Percentiles rank a stretch among this genome's conserved stretches.
phyloP scores from a whole-genome alignment of 805 yeast species.

The Candida cerambycidarum region DNA sequence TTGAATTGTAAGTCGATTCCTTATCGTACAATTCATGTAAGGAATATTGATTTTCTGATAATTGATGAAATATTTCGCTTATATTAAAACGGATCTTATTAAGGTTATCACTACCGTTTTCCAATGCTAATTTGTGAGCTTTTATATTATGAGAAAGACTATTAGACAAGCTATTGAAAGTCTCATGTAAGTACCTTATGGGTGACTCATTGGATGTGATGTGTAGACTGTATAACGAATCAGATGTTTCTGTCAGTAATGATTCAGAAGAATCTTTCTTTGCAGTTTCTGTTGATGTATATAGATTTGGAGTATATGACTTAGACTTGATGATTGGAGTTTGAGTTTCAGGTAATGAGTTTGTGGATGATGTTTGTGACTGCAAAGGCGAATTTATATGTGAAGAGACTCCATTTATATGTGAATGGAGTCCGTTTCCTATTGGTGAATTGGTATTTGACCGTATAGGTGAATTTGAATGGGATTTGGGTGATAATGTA shows the following conservation, averaged over 20 bases:
- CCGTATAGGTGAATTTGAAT: neutral
- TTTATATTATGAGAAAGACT: constrained; percentile 7
- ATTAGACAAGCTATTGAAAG: neutral
- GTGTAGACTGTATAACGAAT: constrained; percentile 2
- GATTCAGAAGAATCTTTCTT: constrained; percentile 6
- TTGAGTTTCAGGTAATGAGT: too few species aligned
- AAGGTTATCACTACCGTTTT: constrained; percentile 35
- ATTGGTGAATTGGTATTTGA: too few species aligned
- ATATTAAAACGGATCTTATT: constrained; percentile 27
- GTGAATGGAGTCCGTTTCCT: too few species aligned
- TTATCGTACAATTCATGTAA: constrained; percentile 46
- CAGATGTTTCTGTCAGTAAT: constrained; percentile 11
- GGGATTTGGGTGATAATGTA: neutral
- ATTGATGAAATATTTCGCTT: constrained; percentile 28
- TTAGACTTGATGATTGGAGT: neutral
- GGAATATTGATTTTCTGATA: constrained; percentile 45
- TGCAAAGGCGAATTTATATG: too few species aligned
- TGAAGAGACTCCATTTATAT: too few species aligned
- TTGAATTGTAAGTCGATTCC: constrained; percentile 31
- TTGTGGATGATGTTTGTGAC: too few species aligned
- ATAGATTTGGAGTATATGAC: neutral
- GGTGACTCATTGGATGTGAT: constrained; percentile 9
- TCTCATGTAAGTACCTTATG: constrained; percentile 12
- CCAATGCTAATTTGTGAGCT: constrained; percentile 20
- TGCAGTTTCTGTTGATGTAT: constrained; percentile 4